Evolutionary conservation across 495 filamentous ascomycete genomes (phyloP), one percentile per base, ranked within the genome.

Genomic region (Podospora anserina): DNA sequence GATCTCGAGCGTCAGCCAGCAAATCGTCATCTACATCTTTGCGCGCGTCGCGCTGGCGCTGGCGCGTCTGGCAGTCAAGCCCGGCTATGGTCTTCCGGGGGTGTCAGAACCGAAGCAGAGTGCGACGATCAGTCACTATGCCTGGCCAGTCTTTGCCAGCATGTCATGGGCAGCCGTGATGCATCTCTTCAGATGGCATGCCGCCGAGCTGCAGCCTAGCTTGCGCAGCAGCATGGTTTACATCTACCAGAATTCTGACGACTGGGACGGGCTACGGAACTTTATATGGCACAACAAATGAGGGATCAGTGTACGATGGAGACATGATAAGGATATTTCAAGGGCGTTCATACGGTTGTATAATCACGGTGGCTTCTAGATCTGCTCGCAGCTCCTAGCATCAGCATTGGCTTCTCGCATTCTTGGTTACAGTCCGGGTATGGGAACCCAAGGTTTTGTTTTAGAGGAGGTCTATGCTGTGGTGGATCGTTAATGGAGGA

Each of bases 1-100:
- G 74, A 89, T 90, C 72, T 89, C 88, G 63, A 89, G 85, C 73
- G 90, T 99, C 63, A 97, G 90, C 80, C 92, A 97, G 83, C 95
- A 99, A 86, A 98, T 99, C 78, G 93, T 97, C 73, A 91, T 97
- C 71, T 99, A 98, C 81, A 90, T 99, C 64, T 98, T 98, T 76
- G 95, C 94, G 39, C 89, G 95, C 63, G 95, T 97, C 18, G 83
- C 89, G 68, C 87, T 99, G 49, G 90, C 91, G 5, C 75, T 93
- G 54, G 96, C 92, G 57, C 93, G 93, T 75, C 81, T 98, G 67
- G 85, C 90, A 62, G 85, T 97, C 53, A 86, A 91, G 78, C 90
- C 91, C 4, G 82, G 79, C 9, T 67, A 72, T 62, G 83, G 84
- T 20, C 74, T 83, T 34, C 79, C 82, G 16, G 69, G 80, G 5